Conservation (phyloP, 345 rosid species). For the Camelina hispida region DNA sequence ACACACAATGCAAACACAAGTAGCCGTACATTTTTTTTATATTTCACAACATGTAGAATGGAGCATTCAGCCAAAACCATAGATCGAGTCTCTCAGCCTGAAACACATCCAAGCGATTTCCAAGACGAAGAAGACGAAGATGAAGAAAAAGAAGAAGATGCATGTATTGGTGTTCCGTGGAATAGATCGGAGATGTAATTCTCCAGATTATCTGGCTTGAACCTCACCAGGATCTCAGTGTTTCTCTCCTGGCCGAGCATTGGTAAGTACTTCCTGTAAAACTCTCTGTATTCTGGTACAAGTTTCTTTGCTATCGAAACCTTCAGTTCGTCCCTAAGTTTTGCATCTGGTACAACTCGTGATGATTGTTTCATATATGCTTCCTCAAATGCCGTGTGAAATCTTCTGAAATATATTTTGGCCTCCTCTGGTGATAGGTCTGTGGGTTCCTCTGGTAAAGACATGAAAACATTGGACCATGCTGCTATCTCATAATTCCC, state of each 20-base stretch:
- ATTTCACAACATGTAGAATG: constrained; percentile 7
- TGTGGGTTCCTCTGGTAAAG: constrained; percentile 56
- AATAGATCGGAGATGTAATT: constrained; percentile 75
- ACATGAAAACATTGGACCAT: constrained; percentile 65
- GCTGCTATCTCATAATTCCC: constrained; percentile 66
- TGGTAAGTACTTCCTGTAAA: constrained; percentile 51
- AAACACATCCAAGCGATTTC: constrained; percentile 46
- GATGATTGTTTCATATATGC: constrained; percentile 66
- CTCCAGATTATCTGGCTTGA: constrained; percentile 66
- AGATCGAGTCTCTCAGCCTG: constrained; percentile 32
- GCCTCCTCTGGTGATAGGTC: constrained; percentile 51
- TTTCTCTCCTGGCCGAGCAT: constrained; percentile 46
- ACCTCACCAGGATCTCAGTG: constrained; percentile 50
- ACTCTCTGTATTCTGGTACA: constrained; percentile 60
- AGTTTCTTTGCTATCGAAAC: constrained; percentile 65
- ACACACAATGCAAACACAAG: constrained; percentile 27
- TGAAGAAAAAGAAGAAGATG: constrained; percentile 44
- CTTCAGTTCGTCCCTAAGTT: constrained; percentile 67
- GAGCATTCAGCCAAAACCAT: constrained; percentile 19
- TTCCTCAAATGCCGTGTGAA: constrained; percentile 73
- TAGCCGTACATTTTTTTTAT: not conserved
- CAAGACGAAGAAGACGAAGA: constrained; percentile 43
- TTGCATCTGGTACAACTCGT: constrained; percentile 62
- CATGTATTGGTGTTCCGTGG: constrained; percentile 54
- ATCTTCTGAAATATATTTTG: constrained; percentile 57